These are phyloP conservation scores for Trametes cubensis DNA, from an alignment of 768 basidiomycete species.

Conservation along the genomic window DNA sequence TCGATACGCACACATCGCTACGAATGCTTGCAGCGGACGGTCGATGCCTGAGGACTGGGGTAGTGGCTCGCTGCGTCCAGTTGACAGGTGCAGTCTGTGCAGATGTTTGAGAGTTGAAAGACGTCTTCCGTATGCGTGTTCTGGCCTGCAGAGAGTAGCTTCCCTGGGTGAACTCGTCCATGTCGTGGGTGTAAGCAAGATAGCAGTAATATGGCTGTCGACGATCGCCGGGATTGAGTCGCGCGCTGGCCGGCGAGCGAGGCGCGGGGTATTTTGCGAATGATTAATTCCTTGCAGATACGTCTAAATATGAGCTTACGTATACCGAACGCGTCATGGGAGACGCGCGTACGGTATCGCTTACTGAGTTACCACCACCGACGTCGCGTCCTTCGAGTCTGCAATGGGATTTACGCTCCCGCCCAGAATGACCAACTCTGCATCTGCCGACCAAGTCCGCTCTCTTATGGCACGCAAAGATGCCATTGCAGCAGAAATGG, in stretches of 20 bases:
- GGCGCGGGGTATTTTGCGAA: neutral
- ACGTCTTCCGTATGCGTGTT: conserved; percentile 13
- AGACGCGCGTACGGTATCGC: neutral
- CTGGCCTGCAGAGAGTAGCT: conserved; percentile 9
- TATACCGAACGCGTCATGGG: neutral
- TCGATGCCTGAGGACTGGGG: conserved; percentile 24
- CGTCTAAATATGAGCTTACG: neutral
- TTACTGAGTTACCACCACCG: conserved; percentile 4
- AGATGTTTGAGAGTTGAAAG: conserved; percentile 23
- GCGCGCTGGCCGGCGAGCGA: conserved; percentile 1
- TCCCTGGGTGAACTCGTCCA: conserved; percentile 23
- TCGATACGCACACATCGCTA: conserved; percentile 28
- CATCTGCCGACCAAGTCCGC: conserved; percentile 58
- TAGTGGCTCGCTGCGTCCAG: conserved; percentile 21
- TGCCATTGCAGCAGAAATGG: conserved; percentile 71
- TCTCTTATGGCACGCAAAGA: conserved; percentile 70
- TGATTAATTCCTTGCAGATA: neutral
- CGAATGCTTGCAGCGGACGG: conserved; percentile 23
- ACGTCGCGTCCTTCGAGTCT: conserved; percentile 10
- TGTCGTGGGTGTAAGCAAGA: neutral
- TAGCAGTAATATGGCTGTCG: conserved; percentile 9
- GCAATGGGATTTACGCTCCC: conserved; percentile 53
- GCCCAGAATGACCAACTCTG: conserved; percentile 43
- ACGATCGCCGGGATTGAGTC: neutral
- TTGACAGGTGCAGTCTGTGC: conserved; percentile 15